Base-by-base conservation (phyloP, 805 yeast genomes). In the Lachancea cidri region DNA sequence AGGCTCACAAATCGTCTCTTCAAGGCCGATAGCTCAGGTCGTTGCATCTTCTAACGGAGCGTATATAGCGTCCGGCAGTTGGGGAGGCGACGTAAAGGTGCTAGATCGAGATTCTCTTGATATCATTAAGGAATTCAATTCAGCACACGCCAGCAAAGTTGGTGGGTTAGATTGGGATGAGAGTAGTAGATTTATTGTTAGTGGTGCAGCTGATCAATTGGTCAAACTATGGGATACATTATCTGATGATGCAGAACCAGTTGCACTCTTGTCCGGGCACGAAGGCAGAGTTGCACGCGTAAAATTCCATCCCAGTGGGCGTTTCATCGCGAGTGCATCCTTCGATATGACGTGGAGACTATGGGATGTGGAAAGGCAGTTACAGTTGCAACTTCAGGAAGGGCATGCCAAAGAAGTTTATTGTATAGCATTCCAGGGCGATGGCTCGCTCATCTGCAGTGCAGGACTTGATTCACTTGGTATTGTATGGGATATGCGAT, bases 341-440 rank as follows among this genome's bases (percentile, higher is more conserved):
- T 81, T 73, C 54, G 97, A 91, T 61, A 71, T 71, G 48, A 86
- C 96, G 0, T 91, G 96, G 96, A 74, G 86, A 45, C 58, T 86
- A 2, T 89, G 95, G 95, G 96, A 91, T 59, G 48, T 79, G 0
- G 63, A 65, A 9, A 73, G 68, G 4, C 59, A 62, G 13, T 55
- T 56, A 22, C 78, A 78, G 39, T 53, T 91, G 5, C 65, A 76
- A 31, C 68, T 76, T 44, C 98, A 91, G 58, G 95, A 86, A 55
- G 96, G 97, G 0, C 97, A 91, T 56, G 66, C 84, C 1, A 81
- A 78, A 51, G 93, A 79, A 43, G 80, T 88, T 0, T 78, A 75
- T 45, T 54, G 79, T 0, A 58, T 84, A 3, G 64, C 75, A 1
- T 73, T 83, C 46, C 94, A 88, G 45, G 71, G 73, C 0, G 95